phyloP scores from a whole-genome alignment of 768 basidiomycete genomes.

The Tricholoma bakamatsutake region DNA sequence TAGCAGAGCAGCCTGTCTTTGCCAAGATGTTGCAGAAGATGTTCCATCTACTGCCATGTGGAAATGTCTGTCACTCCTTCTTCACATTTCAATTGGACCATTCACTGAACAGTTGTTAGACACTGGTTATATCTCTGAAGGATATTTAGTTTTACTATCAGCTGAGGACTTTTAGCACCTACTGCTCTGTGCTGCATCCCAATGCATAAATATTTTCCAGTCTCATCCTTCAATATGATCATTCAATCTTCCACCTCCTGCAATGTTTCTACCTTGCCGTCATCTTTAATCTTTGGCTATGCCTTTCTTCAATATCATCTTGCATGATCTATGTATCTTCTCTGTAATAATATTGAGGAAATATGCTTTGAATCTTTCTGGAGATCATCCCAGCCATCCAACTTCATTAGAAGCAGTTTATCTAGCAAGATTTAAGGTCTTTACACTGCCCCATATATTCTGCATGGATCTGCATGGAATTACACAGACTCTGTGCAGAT shows the following conservation, averaged over 20 bases:
- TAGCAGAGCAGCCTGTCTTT: too few species aligned
- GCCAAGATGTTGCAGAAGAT: constrained; percentile 5
- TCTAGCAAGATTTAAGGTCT: neutral
- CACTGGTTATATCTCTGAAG: neutral
- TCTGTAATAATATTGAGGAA: constrained; percentile 5
- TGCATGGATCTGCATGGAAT: too few species aligned
- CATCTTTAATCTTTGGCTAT: constrained; percentile 8
- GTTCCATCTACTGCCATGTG: constrained; percentile 7
- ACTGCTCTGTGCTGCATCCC: neutral
- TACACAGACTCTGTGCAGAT: too few species aligned
- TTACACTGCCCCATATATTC: too few species aligned
- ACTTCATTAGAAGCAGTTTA: neutral
- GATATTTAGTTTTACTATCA: too few species aligned
- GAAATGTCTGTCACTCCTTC: constrained; percentile 1
- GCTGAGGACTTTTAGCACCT: too few species aligned
- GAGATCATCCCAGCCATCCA: neutral
- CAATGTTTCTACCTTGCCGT: constrained; percentile 9
- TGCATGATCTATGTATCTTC: constrained; percentile 3
- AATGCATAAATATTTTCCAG: neutral
- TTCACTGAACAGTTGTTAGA: neutral
- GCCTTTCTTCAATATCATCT: constrained; percentile 5
- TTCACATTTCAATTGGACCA: constrained; percentile 2
- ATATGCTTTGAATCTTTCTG: constrained; percentile 5
- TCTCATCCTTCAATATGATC: constrained; percentile 3
- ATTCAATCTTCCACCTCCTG: constrained; percentile 8